Conservation (phyloP, 495 filamentous ascomycete genomes). For the Lasiosphaeria hispida region DNA sequence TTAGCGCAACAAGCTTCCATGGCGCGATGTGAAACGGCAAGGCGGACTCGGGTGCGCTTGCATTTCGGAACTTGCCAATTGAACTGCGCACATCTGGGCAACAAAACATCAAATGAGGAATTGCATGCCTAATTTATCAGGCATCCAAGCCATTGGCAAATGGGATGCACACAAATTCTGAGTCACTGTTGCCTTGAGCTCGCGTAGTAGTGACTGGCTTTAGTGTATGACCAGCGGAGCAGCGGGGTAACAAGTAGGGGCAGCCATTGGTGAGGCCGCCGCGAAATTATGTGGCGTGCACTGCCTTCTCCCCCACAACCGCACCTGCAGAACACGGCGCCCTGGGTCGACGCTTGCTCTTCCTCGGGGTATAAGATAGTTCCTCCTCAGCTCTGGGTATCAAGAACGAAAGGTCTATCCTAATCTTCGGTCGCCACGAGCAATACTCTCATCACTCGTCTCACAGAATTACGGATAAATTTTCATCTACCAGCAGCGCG, state of each 20-base stretch:
- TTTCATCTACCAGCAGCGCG: not conserved
- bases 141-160: constrained; percentile 1
- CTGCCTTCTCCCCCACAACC: not conserved
- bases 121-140: not conserved
- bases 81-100: no score
- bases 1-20: no score
- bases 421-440: not conserved
- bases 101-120: no score
- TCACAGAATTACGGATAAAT: not conserved
- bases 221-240: not conserved
- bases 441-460: not conserved
- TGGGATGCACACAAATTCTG: not conserved
- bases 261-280: constrained; percentile 20
- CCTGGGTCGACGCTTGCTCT: no score
- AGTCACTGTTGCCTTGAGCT: constrained; percentile 11
- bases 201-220: not conserved
- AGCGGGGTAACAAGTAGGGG: not conserved
- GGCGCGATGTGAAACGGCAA: no score
- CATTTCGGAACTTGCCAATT: no score
- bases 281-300: constrained; percentile 14
- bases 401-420: not conserved
- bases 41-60: no score
- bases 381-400: no score
- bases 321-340: no score
- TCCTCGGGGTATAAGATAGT: constrained; percentile 21